Base-by-base conservation (phyloP, 257 asterid genomes). In the Verbascum thapsus region DNA sequence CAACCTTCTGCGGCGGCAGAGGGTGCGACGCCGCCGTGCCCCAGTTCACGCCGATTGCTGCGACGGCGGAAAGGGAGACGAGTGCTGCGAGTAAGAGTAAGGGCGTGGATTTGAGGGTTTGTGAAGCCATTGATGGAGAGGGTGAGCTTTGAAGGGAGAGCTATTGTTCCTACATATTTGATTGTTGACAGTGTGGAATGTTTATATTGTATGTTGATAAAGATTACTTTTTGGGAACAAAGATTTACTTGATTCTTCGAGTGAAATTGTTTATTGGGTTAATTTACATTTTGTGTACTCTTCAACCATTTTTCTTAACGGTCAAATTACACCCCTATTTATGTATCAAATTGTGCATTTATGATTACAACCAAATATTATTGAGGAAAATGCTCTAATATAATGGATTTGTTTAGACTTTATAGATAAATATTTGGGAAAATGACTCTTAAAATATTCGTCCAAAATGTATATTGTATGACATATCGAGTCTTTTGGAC, bases 11-110 rank as follows among this genome's bases (percentile, higher is more conserved):
- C 66, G 96, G 91, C 74, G 83, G 91, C 68, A 90, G 78, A 50
- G 94, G 89, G 72, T 85, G 89, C 10, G 95, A 83, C 70, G 95
- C 85, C 32, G 83, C 71, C 73, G 78, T 84, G 61, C 95, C 98
- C 98, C 98, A 90, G 84, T 82, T 90, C 57, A 90, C 89, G 54
- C 96, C 98, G 3, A 84, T 30, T 53, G 76, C 85, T 23, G 68
- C 67, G 10, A 63, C 81, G 17, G 44, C 23, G 19, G 74, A 44
- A n/a, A 50, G 53, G 18, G 30, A 49, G 12, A 45, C 10, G 5
- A 72, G 19, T 0, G 63, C 22, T 1, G 76, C 22, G 13, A 77
- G 49, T 34, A 57, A 4, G 55, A 62, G 20, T n/a, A 58, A 22
- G 70, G 49, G 67, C 2, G 48, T 48, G 37, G 63, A 65, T 20